Base-by-base conservation (phyloP, 441 rosid species). In the Aleurites moluccanus region DNA sequence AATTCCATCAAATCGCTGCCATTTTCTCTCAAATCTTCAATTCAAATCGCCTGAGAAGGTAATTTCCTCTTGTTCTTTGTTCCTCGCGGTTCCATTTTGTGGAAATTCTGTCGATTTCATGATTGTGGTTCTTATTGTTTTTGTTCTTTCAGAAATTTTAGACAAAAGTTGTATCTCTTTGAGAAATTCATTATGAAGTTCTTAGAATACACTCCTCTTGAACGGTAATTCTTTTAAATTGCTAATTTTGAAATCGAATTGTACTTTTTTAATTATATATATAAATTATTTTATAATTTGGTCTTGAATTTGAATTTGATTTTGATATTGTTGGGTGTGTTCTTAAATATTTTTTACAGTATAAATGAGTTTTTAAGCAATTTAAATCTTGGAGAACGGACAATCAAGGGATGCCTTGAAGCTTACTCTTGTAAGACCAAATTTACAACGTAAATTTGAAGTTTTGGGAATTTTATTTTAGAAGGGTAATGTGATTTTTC, bases 391-490 rank as follows among this genome's bases (percentile, higher is more conserved):
- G 97, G 97, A 10, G 99, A 92, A 80, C 86, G 91, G 8, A 87
- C 89, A 20, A 87, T 92, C 82, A 87, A 87, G 85, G 93, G 97
- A 64, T 90, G 84, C 68, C 86, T 95, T 10, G 99, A 95, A 85
- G 95, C 97, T 49, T 91, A 95, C 82, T 92, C 99, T 27, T 95
- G 99, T 95, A 87, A 77, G 96, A 77, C 64, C 44, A 10, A 57
- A 57, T 28, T 28, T 66, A 52, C 71, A 64, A 60, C 18, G n/a
- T 50, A 70, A 21, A 18, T 74, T 4, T 21, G 44, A 55, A 15
- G 64, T 9, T 38, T 50, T 62, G 59, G 2, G 23, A 35, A 10
- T 61, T 20, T 52, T 27, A 3, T 21, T 69, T 28, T 35, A 16
- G 16, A 23, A 33, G 18, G 16, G 20, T 57, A 23, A 44, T 62